Evolutionary conservation across 148 eudicot species (phyloP), one percentile per base, ranked within the genome.

Genomic region (Spergularia bocconei): DNA sequence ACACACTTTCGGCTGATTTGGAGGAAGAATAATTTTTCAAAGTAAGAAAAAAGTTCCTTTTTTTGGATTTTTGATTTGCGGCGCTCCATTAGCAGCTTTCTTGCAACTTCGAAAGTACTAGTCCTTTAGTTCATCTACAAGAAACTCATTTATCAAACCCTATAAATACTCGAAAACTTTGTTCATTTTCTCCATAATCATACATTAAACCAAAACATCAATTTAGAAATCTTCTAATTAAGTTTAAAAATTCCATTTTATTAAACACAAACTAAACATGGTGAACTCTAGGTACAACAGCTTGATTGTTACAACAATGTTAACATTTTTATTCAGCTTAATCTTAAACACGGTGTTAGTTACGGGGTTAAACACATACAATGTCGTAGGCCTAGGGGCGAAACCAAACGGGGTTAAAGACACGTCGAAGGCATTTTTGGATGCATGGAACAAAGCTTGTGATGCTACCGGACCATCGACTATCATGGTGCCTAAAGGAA

Each of bases 401-500:
- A 72, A 62, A 29, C 63, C 79, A 1, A 79, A 78, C 15, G 87
- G 84, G 7, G 25, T 51, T 33, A 74, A 73, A 0, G 88, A 88
- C 71, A 68, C 85, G 11, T 66, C 87, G 13, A 13, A 14, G 11
- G 65, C 90, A 0, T 75, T 89, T 44, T 11, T 80, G 2, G 69
- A 56, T 11, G 90, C 87, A n/a, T 89, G 92, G 92, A 41, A 72
- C 19, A 54, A 73, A 3, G 90, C 90, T 13, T 89, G 92, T 71
- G 58, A 50, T 16, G 61, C 86, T 0, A 16, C 33, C 1, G 79
- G 36, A 4, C 74, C 84, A 2, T 69, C 85, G 8, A 84, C 75
- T 12, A 87, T 89, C 2, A n/a, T 56, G 7, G 82, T 89, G 1
- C 92, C 92, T 2, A 62, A 11, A 11, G 92, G 90, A 2, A 76